Conservation (phyloP, 2,329 filamentous ascomycete species). For the Amphichorda felina region DNA sequence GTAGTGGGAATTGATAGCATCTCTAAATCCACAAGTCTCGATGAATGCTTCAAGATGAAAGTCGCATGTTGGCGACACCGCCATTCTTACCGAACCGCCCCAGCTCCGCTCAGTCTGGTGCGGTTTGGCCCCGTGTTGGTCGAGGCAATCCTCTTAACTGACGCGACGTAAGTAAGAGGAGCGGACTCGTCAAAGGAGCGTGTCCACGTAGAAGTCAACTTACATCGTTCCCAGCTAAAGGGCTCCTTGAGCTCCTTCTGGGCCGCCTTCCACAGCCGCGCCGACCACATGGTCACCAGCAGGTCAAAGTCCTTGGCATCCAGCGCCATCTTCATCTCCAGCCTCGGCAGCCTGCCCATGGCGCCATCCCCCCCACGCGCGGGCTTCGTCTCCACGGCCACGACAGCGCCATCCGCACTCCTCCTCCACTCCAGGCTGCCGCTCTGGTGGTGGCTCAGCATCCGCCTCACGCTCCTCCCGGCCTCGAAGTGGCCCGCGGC, state of each 20-base stretch:
- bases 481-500: slow-evolving; percentile 1
- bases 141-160: too few species aligned
- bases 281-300: slow-evolving; percentile 3
- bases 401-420: not conserved
- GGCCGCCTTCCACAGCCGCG: slow-evolving; percentile 3
- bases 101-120: too few species aligned
- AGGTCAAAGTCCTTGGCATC: slow-evolving; percentile 3
- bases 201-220: too few species aligned
- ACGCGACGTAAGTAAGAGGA: too few species aligned
- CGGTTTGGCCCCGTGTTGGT: too few species aligned
- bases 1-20: too few species aligned
- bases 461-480: not conserved
- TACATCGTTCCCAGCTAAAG: slow-evolving; percentile 4
- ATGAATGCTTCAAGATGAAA: too few species aligned
- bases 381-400: slow-evolving; percentile 3
- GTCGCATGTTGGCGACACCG: too few species aligned
- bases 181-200: too few species aligned
- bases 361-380: not conserved
- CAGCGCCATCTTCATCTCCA: slow-evolving; percentile 1
- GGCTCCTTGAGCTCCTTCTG: slow-evolving; percentile 4
- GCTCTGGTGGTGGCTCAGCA: not conserved
- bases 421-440: not conserved
- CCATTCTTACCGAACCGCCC: too few species aligned
- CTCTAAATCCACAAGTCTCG: too few species aligned
- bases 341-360: slow-evolving; percentile 1